Conservation (phyloP, 371 early-diverging fungal genomes). For the Gilbertella persicaria region DNA sequence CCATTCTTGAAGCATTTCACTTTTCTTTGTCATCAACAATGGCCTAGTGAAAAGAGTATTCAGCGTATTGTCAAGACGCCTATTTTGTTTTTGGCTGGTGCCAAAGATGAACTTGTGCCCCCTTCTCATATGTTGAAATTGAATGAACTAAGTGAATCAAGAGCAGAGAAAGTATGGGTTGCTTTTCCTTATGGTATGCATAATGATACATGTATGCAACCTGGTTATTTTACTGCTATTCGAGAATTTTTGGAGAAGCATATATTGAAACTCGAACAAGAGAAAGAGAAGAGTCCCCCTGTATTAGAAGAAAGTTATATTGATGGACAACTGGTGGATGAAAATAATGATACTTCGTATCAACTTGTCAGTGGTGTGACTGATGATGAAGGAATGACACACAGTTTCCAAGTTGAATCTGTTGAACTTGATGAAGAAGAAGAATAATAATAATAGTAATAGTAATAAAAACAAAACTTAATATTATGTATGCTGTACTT, state of each 20-base stretch:
- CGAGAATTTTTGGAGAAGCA: constrained; percentile 35
- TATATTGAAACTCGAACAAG: constrained; percentile 18
- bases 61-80: constrained; percentile 71
- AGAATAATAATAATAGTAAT: neutral
- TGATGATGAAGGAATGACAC: constrained; percentile 35
- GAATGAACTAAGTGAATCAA: constrained; percentile 59
- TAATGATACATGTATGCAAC: constrained; percentile 90
- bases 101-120: constrained; percentile 87
- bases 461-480: constrained; percentile 1
- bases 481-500: constrained; percentile 1
- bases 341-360: constrained; percentile 23
- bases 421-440: constrained; percentile 22
- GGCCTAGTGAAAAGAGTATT: constrained; percentile 82
- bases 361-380: constrained; percentile 44
- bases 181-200: constrained; percentile 82
- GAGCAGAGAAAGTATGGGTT: constrained; percentile 51
- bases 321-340: constrained; percentile 14
- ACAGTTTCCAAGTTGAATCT: constrained; percentile 25
- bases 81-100: constrained; percentile 83
- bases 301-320: constrained; percentile 21
- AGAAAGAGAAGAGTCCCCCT: constrained; percentile 10
- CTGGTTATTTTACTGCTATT: constrained; percentile 83
- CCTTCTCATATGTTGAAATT: constrained; percentile 83
- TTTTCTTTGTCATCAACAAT: constrained; percentile 87
- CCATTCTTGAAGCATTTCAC: constrained; percentile 67